Percentiles rank a stretch among this genome's conserved stretches.
These are phyloP conservation scores for Asparagopsis taxiformis DNA, from an alignment of 31 red algal species.

Conservation along the genomic window DNA sequence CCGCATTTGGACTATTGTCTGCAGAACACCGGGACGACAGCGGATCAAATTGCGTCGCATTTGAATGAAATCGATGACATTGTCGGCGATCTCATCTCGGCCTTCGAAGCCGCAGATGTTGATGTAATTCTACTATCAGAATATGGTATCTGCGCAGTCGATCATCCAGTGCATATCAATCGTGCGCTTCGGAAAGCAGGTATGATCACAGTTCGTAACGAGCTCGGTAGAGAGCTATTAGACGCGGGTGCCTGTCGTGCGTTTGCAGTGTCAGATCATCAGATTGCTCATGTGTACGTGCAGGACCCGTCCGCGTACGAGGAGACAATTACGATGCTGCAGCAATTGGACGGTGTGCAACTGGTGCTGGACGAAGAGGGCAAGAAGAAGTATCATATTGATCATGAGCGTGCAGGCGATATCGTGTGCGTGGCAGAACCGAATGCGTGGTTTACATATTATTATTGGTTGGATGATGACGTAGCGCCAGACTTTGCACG, in stretches of 20 bases:
- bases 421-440: slow-evolving; percentile 53
- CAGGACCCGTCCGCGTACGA: slow-evolving; percentile 33
- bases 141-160: slow-evolving; percentile 64
- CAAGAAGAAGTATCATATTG: slow-evolving; percentile 30
- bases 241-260: slow-evolving; percentile 62
- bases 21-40: slow-evolving; percentile 46
- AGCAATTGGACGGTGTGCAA: slow-evolving; percentile 47
- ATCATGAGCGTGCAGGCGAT: slow-evolving; percentile 68
- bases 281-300: slow-evolving; percentile 77
- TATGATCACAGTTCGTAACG: slow-evolving; percentile 33
- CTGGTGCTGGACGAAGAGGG: slow-evolving; percentile 44
- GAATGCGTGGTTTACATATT: slow-evolving; percentile 75
- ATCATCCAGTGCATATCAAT: slow-evolving; percentile 58
- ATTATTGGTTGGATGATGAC: slow-evolving; percentile 75
- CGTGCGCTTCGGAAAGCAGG: slow-evolving; percentile 63
- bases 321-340: slow-evolving; percentile 17
- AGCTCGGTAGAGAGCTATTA: slow-evolving; percentile 56
- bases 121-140: slow-evolving; percentile 61
- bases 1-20: slow-evolving; percentile 76
- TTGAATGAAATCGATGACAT: slow-evolving; percentile 59
- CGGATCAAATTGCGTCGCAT: slow-evolving; percentile 20
- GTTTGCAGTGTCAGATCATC: slow-evolving; percentile 77
- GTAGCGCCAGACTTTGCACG: slow-evolving; percentile 74
- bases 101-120: slow-evolving; percentile 30
- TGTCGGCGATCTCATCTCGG: slow-evolving; percentile 39